Evolutionary conservation across 2,329 filamentous ascomycete genomes (phyloP).

Genomic region (Pleomassaria siparia): DNA sequence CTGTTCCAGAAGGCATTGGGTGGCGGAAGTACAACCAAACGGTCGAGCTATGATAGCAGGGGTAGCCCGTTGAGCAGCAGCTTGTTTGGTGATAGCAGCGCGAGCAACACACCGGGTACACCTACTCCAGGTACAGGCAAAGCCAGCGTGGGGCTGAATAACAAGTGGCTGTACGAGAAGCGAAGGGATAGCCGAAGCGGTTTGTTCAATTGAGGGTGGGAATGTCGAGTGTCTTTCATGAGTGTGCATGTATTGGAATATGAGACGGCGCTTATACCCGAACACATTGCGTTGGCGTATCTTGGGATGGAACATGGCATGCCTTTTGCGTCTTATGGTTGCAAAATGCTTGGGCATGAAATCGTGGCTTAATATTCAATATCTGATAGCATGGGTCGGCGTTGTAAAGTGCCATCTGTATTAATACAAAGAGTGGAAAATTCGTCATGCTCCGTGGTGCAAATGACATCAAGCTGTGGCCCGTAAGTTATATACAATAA

Average conservation of each 20-base stretch:
- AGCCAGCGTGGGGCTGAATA: slow-evolving; percentile 78
- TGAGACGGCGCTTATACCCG: slow-evolving; percentile 35
- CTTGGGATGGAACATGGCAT: background rate
- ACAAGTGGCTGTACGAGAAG: slow-evolving; percentile 93
- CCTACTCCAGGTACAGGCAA: slow-evolving; percentile 64
- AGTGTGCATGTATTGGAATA: slow-evolving; percentile 1
- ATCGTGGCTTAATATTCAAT: too few species aligned
- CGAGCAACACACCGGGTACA: slow-evolving; percentile 55
- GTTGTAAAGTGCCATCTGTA: background rate
- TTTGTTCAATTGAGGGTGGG: slow-evolving; percentile 21
- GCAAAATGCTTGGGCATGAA: background rate
- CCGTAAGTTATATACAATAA: slow-evolving; percentile 7
- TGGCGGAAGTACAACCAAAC: slow-evolving; percentile 51
- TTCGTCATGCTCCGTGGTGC: background rate
- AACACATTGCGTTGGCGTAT: slow-evolving; percentile 26
- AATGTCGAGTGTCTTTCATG: background rate
- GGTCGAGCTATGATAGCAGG: slow-evolving; percentile 61
- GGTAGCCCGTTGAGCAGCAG: slow-evolving; percentile 47
- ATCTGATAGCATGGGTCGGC: background rate
- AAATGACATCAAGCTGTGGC: background rate
- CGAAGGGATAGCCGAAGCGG: slow-evolving; percentile 56
- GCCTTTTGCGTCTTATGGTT: background rate
- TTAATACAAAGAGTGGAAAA: slow-evolving; percentile 11
- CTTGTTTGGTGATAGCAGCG: slow-evolving; percentile 43
- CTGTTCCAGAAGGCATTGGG: slow-evolving; percentile 70